Conservation (phyloP, 1,284 basidiomycete genomes). For the Bjerkandera adusta region DNA sequence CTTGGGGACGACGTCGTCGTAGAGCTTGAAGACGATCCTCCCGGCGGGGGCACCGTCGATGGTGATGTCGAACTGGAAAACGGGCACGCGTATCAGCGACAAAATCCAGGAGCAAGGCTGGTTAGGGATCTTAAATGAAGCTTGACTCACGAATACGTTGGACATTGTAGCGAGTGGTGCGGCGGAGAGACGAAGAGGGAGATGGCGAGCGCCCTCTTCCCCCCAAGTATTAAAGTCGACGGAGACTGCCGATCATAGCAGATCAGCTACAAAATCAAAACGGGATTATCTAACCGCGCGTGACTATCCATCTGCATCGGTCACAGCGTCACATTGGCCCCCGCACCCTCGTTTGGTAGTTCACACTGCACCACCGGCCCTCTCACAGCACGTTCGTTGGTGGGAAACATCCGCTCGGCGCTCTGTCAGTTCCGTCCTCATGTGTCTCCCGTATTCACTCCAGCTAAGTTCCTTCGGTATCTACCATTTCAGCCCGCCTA, state of each 20-base stretch:
- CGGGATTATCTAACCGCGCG: slow-evolving; percentile 27
- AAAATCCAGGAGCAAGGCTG: not conserved
- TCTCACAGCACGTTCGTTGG: too few relatives aligned
- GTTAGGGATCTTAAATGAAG: not conserved
- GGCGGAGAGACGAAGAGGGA: slow-evolving; percentile 22
- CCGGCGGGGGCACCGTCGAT: slow-evolving; percentile 49
- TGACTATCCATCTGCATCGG: slow-evolving; percentile 12
- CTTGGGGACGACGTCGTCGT: slow-evolving; percentile 44
- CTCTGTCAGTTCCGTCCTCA: too few relatives aligned
- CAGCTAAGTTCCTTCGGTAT: too few relatives aligned
- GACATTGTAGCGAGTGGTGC: slow-evolving; percentile 31
- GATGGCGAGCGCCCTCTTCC: slow-evolving; percentile 14
- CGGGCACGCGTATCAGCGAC: slow-evolving; percentile 5
- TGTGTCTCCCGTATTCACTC: not conserved
- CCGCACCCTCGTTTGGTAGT: slow-evolving; percentile 1
- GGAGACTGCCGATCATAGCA: slow-evolving; percentile 30
- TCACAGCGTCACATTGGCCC: slow-evolving; percentile 2
- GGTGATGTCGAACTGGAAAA: slow-evolving; percentile 51
- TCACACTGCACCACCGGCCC: too few relatives aligned
- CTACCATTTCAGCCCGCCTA: too few relatives aligned
- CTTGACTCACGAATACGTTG: slow-evolving; percentile 47
- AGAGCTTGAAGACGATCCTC: slow-evolving; percentile 62
- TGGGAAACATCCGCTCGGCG: slow-evolving; percentile 8
- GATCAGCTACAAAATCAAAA: slow-evolving; percentile 28
- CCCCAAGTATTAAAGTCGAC: slow-evolving; percentile 28